Evolutionary conservation across 371 early-diverging fungal genomes (phyloP).

Genomic region (Dichotomocladium elegans): DNA sequence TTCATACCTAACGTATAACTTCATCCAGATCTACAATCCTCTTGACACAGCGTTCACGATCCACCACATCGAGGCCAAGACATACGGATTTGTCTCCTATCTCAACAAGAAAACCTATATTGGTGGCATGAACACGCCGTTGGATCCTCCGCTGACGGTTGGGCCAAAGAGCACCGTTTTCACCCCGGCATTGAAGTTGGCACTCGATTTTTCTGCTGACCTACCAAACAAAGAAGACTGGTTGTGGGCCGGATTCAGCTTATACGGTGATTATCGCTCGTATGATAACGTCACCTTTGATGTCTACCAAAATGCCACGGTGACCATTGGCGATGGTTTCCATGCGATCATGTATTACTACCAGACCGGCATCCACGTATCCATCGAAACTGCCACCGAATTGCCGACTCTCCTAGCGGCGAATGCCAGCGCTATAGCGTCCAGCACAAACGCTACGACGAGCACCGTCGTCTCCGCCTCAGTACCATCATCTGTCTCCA

Average conservation of each 20-base stretch:
- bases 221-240: too few relatives aligned
- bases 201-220: neutral
- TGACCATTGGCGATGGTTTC: slow-evolving; percentile 36
- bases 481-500: too few relatives aligned
- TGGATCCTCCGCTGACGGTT: neutral
- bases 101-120: neutral
- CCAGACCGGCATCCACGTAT: slow-evolving; percentile 12
- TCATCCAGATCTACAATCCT: neutral
- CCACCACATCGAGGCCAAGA: neutral
- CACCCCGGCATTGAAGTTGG: neutral
- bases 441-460: too few relatives aligned
- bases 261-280: neutral
- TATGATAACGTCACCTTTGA: slow-evolving; percentile 7
- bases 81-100: too few relatives aligned
- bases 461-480: too few relatives aligned
- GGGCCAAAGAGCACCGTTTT: neutral
- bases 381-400: neutral
- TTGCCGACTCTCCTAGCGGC: too few relatives aligned
- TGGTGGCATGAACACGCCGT: neutral
- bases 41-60: neutral
- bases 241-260: neutral
- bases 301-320: slow-evolving; percentile 28
- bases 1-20: neutral
- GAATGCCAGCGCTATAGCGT: too few relatives aligned
- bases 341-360: slow-evolving; percentile 25